Evolutionary conservation across 805 yeast species (phyloP), one percentile per base, ranked within the genome.

Genomic region (Starmerella khaoyaiensis): DNA sequence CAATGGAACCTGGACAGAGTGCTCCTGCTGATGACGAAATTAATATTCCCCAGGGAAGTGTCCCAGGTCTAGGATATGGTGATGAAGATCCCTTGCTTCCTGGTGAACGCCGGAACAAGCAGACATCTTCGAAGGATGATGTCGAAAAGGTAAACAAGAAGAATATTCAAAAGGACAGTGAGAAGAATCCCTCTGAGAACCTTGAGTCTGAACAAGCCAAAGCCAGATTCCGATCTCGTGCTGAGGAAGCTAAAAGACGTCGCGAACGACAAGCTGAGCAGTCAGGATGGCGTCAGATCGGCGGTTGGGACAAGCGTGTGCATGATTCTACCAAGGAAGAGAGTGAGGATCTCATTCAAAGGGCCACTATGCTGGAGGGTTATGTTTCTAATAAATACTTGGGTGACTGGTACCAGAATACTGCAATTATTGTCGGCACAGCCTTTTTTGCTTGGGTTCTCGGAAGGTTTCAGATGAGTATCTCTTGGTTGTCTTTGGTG

Each of bases 321-420:
- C 58, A 72, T 7, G 33, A 36, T 14, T 21, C 20, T 21, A 21
- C 37, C 12, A 35, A 36, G 15, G 57, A 58, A 10, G 80, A 77
- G 25, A 93, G 82, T 50, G 67, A 71, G 45, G 94, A 84, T 56
- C 62, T 84, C 48, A 59, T 74, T 40, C 67, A 76, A 18, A 69
- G 71, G 18, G 74, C 83, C 16, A 81, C 96, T 0, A 52, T 79
- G 24, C 62, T 86, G 41, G 95, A 84, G 52, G 67, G 71, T 41
- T 71, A 76, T 51, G 61, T 90, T 37, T 93, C 93, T 6, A 78
- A 81, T 21, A 65, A 61, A 25, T 69, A 73, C 12, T 81, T 79
- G 51, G 98, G 98, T 36, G 97, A 90, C 55, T 90, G 98, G 98
- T 90, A 78, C 55, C 97, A 90, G 57, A 76, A 78, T 36, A 76